Base-by-base conservation (phyloP, 2,329 filamentous ascomycete species). In the Fusarium fracticaudum region DNA sequence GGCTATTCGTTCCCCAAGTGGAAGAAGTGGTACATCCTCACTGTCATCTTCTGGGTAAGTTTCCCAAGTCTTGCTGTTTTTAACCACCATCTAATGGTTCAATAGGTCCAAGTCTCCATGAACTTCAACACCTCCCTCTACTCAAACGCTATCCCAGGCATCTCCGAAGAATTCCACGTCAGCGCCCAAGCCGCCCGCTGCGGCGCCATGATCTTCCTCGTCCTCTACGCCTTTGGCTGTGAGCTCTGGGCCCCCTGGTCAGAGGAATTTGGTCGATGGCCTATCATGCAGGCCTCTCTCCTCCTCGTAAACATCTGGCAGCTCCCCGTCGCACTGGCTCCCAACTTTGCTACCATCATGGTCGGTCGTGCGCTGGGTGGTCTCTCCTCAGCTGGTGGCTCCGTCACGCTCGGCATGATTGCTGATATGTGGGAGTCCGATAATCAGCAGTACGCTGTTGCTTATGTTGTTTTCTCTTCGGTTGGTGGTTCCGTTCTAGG, bases 161-260 rank as follows among this genome's bases (percentile, higher is more conserved):
- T 94, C 58, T 85, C 88, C 0, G 84, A 91, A 26, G 87, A 94
- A 69, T 96, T 93, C 74, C 75, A 83, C 53, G 91, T 96, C 70
- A 92, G 90, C 70, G 84, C 85, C 35, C 92, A 94, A 80, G 90
- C 88, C 8, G 93, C 91, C 9, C 89, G 93, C 62, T 88, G 90
- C 64, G 94, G 94, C 79, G 92, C 93, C 67, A 92, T 93, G 84
- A 89, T 95, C 71, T 96, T 96, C 84, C 84, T 97, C 44, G 87
- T 96, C 58, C 82, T 91, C 5, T 96, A 97, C 80, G 94, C 93
- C 43, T 95, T 96, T 80, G 94, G 94, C 41, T 96, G 94, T 80
- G 94, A 96, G 81, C 87, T 96, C 0, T 96, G 94, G 94, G 94
- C 94, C 0, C 94, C 94, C 0, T 96, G 94, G 93, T 93, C 90